Evolutionary conservation across 306 rosid genomes (phyloP), one percentile per base, ranked within the genome.

Genomic region (Alnus rubra): DNA sequence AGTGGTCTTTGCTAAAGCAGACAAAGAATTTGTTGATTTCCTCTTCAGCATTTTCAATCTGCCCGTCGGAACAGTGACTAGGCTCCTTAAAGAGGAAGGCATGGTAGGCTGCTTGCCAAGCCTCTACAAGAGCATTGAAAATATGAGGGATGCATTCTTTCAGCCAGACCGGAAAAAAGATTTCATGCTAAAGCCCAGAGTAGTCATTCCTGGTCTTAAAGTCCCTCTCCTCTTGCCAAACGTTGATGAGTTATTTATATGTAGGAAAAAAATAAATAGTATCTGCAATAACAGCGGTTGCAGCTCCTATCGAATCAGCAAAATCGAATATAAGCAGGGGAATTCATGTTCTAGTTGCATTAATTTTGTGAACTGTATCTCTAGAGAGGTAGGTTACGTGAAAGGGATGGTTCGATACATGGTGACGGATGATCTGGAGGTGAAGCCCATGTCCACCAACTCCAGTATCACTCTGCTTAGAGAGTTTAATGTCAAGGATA

Each of bases 391-490:
- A 50, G 80, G 84, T 2, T 86, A 28, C 54, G 83, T 86, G 70
- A 80, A 50, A 58, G 89, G 68, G 6, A 7, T 63, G 4, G 87
- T 71, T 1, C 77, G 80, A 0, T 86, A 81, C 71, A 84, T 87
- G 86, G 75, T 87, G 7, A 81, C 67, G 82, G 88, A 87, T 69
- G 74, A 87, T 47, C 58, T 87, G 12, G 81, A 14, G 16, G 86
- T 84, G n/a, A 73, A 62, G 31, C 86, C 90, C 0, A n/a, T n/a
- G n/a, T n/a, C n/a, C n/a, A n/a, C n/a, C n/a, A n/a, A n/a, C n/a
- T n/a, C n/a, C n/a, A n/a, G 23, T 79, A 45, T 82, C 1, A 2
- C 81, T 0, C 2, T 82, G 55, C 71, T 87, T 0, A 84, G 73
- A 9, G 49, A 33, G 71, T 71, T 76, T 7, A 75, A 75, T 5